Percentiles rank a stretch among this genome's conserved stretches.
Evolutionary conservation across 805 yeast species (phyloP).

Genomic region (Grigorovia humatica): DNA sequence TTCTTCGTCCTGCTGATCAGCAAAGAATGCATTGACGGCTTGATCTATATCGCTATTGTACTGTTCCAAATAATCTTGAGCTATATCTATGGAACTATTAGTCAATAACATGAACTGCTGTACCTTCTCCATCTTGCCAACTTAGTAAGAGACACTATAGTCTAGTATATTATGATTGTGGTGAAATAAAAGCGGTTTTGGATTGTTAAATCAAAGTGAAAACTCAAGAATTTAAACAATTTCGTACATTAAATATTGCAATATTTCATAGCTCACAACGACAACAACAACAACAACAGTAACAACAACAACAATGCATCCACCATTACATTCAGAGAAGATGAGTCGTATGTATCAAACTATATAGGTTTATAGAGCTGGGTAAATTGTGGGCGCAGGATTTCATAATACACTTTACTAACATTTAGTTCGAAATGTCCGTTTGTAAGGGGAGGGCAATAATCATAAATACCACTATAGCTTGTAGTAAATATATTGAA

Average conservation of each 20-base stretch:
- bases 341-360: constrained; percentile 31
- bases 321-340: constrained; percentile 42
- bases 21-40: constrained; percentile 24
- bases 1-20: constrained; percentile 6
- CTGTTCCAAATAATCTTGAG: constrained; percentile 29
- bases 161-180: no score
- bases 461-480: constrained; percentile 20
- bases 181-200: no score
- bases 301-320: constrained; percentile 33
- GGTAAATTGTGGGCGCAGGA: no score
- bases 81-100: constrained; percentile 30
- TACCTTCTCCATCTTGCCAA: neutral
- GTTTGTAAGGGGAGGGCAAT: neutral
- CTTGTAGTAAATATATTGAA: constrained; percentile 72
- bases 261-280: no score
- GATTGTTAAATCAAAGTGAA: no score
- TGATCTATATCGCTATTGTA: constrained; percentile 20
- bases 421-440: neutral
- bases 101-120: constrained; percentile 32
- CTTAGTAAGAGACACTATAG: no score
- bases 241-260: no score
- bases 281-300: no score
- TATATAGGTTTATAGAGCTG: neutral
- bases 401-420: no score
- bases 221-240: no score